Evolutionary conservation across 768 basidiomycete genomes (phyloP).

Genomic region (Agaricus blazei): DNA sequence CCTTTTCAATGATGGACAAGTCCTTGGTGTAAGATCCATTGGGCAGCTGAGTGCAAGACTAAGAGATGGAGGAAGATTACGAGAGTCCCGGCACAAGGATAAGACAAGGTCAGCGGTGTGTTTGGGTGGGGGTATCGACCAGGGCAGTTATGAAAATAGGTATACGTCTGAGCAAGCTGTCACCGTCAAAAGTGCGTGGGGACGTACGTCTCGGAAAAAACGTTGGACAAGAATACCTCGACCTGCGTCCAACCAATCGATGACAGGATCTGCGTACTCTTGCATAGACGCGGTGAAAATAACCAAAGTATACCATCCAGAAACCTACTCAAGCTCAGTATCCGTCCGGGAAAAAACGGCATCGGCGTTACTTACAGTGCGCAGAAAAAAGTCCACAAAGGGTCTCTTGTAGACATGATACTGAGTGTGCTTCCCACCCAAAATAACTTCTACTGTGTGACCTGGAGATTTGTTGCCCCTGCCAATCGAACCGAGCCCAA

Average conservation of each 20-base stretch:
- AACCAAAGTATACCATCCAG: slow-evolving; percentile 97
- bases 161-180: neutral
- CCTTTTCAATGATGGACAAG: slow-evolving; percentile 78
- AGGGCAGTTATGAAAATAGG: slow-evolving; percentile 9
- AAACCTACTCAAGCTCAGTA: slow-evolving; percentile 54
- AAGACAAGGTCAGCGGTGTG: neutral
- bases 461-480: slow-evolving; percentile 63
- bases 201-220: slow-evolving; percentile 83
- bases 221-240: slow-evolving; percentile 85
- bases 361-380: slow-evolving; percentile 20
- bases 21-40: slow-evolving; percentile 97
- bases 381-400: slow-evolving; percentile 72
- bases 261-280: slow-evolving; percentile 99
- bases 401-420: slow-evolving; percentile 99
- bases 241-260: slow-evolving; percentile 97
- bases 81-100: neutral
- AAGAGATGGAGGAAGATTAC: neutral
- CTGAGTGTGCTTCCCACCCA: slow-evolving; percentile 82
- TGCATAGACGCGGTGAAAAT: slow-evolving; percentile 99
- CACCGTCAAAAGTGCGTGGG: slow-evolving; percentile 2
- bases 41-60: slow-evolving; percentile 90
- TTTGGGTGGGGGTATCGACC: slow-evolving; percentile 2
- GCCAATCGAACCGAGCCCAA: slow-evolving; percentile 51
- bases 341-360: neutral
- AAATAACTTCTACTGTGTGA: slow-evolving; percentile 89